Evolutionary conservation across 352 stramenopile species (phyloP).

Genomic region (Halophytophthora polymorphica): DNA sequence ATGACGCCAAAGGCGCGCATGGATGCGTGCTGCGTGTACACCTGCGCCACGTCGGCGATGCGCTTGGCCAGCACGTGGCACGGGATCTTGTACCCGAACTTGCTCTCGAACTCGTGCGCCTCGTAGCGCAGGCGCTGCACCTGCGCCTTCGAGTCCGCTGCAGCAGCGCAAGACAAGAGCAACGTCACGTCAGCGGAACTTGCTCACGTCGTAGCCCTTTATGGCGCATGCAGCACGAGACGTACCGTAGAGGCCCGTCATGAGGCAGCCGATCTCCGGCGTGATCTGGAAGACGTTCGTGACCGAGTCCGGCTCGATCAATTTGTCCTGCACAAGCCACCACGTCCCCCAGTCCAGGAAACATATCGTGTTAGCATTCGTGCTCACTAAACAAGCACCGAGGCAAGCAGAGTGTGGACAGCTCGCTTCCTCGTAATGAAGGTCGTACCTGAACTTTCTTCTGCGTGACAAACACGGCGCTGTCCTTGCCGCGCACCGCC

Average conservation of each 20-base stretch:
- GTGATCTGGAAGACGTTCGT: constrained; percentile 97
- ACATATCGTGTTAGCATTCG: background rate
- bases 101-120: constrained; percentile 97
- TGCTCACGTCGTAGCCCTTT: too few species aligned
- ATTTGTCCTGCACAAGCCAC: constrained; percentile 68
- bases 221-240: background rate
- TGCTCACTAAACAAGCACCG: too few species aligned
- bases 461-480: constrained; percentile 95
- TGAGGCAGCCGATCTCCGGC: constrained; percentile 93
- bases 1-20: constrained; percentile 96
- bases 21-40: constrained; percentile 93
- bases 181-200: background rate
- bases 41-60: constrained; percentile 96
- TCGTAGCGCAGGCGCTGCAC: constrained; percentile 96
- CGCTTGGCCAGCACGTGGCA: constrained; percentile 94
- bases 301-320: constrained; percentile 94
- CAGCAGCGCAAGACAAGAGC: background rate
- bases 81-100: constrained; percentile 95
- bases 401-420: background rate
- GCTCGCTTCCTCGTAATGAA: background rate
- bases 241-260: constrained; percentile 91
- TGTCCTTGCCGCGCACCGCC: constrained; percentile 93
- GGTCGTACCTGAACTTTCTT: constrained; percentile 95
- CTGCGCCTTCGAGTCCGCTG: constrained; percentile 90
- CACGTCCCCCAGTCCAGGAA: background rate